Evolutionary conservation across 1,139 yeast species (phyloP).

Genomic region (Geotrichum macrosporum): DNA sequence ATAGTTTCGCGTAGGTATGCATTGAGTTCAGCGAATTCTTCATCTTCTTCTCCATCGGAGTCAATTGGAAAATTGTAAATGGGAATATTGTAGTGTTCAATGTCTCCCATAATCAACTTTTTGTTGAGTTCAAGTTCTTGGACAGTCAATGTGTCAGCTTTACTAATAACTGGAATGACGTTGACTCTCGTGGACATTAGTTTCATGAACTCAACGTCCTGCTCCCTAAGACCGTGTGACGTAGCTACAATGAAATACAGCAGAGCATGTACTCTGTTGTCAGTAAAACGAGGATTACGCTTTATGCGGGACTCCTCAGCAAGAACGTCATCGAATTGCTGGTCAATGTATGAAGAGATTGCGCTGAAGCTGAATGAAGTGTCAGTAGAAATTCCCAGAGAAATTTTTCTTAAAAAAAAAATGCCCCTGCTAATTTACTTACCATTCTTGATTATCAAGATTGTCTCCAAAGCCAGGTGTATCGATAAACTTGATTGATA

Average conservation of each 20-base stretch:
- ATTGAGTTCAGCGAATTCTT: conserved; percentile 52
- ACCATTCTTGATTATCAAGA: conserved; percentile 54
- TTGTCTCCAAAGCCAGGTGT: conserved; percentile 82
- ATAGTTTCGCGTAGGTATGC: conserved; percentile 65
- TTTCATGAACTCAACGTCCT: conserved; percentile 74
- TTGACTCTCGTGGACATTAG: conserved; percentile 77
- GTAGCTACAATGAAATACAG: conserved; percentile 68
- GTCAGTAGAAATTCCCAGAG: conserved; percentile 1
- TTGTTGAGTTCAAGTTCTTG: conserved; percentile 73
- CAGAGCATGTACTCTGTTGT: conserved; percentile 69
- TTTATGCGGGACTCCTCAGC: conserved; percentile 92
- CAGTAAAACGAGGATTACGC: conserved; percentile 77
- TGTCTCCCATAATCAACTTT: conserved; percentile 77
- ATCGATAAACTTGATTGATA: conserved; percentile 55
- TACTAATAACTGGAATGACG: conserved; percentile 79
- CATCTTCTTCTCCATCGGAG: conserved; percentile 26
- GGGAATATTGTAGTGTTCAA: conserved; percentile 86
- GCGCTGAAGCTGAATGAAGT: conserved; percentile 51
- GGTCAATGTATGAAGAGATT: conserved; percentile 71
- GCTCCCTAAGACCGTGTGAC: conserved; percentile 72
- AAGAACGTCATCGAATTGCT: conserved; percentile 88
- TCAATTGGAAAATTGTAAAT: conserved; percentile 77
- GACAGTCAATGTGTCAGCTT: conserved; percentile 81
- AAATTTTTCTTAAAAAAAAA: neutral
- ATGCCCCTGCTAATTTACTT: conserved; percentile 9